Percentiles rank a stretch among this genome's conserved stretches.
phyloP scores from a whole-genome alignment of 805 yeast genomes.

The Saccharomycopsis sp. region DNA sequence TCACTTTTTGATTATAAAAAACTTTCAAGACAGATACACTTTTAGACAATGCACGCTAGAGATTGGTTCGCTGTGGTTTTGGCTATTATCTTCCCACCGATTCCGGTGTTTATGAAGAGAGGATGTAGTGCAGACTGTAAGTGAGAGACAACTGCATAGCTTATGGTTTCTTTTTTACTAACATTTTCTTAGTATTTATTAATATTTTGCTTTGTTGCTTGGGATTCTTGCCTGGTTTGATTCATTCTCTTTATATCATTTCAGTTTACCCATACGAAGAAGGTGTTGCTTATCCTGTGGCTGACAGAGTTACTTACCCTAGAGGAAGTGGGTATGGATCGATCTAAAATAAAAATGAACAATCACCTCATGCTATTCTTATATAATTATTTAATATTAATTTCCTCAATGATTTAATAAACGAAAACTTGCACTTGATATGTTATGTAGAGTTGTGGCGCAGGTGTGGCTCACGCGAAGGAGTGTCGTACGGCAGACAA shows the following conservation, averaged over 20 bases:
- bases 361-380: too few species aligned
- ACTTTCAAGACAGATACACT: too few species aligned
- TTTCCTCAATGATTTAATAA: too few species aligned
- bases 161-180: neutral
- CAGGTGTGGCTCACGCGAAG: too few species aligned
- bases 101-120: constrained; percentile 63
- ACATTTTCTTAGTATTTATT: constrained; percentile 34
- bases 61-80: constrained; percentile 64
- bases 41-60: constrained; percentile 32
- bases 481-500: too few species aligned
- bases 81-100: constrained; percentile 65
- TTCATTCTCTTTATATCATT: constrained; percentile 64
- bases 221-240: constrained; percentile 64
- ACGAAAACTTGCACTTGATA: too few species aligned
- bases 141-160: constrained; percentile 20
- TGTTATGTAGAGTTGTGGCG: too few species aligned
- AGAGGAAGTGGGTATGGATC: constrained; percentile 25
- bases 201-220: constrained; percentile 53
- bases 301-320: constrained; percentile 21
- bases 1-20: too few species aligned
- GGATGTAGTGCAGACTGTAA: constrained; percentile 54
- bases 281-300: constrained; percentile 20
- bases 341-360: constrained; percentile 12
- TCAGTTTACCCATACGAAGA: constrained; percentile 43
- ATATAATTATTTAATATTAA: too few species aligned